Base-by-base conservation (phyloP, 139 green algal genomes). In the Protoeuglena noctilucae region DNA sequence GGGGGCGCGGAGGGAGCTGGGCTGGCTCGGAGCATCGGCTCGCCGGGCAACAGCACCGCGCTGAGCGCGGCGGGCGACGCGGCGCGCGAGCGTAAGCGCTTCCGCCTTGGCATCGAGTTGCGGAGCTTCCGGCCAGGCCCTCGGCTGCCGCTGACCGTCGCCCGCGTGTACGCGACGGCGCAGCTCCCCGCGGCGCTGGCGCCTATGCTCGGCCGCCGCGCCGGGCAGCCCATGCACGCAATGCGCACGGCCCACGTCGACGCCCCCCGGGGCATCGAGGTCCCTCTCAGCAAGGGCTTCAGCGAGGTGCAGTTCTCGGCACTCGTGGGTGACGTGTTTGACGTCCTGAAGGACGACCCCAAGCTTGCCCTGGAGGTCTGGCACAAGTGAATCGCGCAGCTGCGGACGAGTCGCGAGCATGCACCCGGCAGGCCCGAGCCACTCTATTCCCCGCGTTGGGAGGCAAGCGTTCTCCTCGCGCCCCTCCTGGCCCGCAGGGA, bases 261-360 rank as follows among this genome's bases (percentile, higher is more conserved):
- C 24, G 52, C 79, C 1, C 25, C 63, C 9, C 60, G 74, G 0
- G 71, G 68, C 9, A 62, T 54, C 5, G 74, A 83, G 59, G 66
- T 50, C 1, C 57, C 59, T 1, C 43, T 79, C 19, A 66, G 62
- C 3, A 73, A 74, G 46, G 66, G 68, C 56, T 76, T 48, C 22
- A 6, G n/a, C 16, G 52, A 29, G 43, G 43, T 62, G 7, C 28
- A 62, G 19, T 62, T 62, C 41, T 43, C 43, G 24, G 28, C 56
- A 4, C 26, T 18, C 4, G 56, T 53, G 4, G 27, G 47, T 9
- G 41, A 5, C 22, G 22, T 62, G 3, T 41, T 43, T 22, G 28
- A 40, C 17, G 47, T 25, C 7, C 56, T 62, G 12, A 40, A 48
- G 29, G 43, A 57, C 27, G 54, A 24, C 21, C 26, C 54, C 22